Evolutionary conservation across 1,139 yeast species (phyloP).

Genomic region (Diutina mesorugosa): DNA sequence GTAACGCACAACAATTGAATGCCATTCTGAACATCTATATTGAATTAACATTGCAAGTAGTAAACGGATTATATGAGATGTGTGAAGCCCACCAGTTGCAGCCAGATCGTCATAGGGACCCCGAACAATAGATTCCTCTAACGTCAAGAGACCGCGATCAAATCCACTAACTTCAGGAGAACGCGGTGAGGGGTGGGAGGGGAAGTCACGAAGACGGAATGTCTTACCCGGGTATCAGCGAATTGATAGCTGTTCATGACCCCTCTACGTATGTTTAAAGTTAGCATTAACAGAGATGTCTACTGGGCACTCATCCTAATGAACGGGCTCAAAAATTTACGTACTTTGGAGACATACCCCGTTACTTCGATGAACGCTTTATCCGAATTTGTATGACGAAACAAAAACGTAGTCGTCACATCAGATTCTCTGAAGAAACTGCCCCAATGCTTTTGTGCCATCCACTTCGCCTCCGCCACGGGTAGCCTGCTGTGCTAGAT

Average conservation of each 20-base stretch:
- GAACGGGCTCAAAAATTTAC: too few relatives aligned
- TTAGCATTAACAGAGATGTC: not conserved
- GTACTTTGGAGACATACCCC: too few relatives aligned
- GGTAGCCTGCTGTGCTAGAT: slow-evolving; percentile 2
- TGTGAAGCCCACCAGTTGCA: too few relatives aligned
- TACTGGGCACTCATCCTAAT: too few relatives aligned
- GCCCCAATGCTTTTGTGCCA: not conserved
- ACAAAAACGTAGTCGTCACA: not conserved
- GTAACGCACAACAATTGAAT: too few relatives aligned
- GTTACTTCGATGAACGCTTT: too few relatives aligned
- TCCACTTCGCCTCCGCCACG: slow-evolving; percentile 3
- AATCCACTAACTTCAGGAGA: not conserved
- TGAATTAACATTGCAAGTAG: too few relatives aligned
- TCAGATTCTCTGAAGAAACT: not conserved
- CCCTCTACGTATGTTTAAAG: not conserved
- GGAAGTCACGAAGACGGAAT: not conserved
- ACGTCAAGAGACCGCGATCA: slow-evolving; percentile 1
- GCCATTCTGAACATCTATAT: too few relatives aligned
- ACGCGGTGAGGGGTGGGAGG: not conserved
- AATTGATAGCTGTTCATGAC: not conserved
- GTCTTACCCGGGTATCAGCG: not conserved
- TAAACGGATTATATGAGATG: too few relatives aligned
- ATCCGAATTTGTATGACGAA: not conserved
- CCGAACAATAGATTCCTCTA: not conserved
- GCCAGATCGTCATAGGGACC: not conserved